Conservation (phyloP, 352 stramenopile species). For the Phytophthora brassicae region DNA sequence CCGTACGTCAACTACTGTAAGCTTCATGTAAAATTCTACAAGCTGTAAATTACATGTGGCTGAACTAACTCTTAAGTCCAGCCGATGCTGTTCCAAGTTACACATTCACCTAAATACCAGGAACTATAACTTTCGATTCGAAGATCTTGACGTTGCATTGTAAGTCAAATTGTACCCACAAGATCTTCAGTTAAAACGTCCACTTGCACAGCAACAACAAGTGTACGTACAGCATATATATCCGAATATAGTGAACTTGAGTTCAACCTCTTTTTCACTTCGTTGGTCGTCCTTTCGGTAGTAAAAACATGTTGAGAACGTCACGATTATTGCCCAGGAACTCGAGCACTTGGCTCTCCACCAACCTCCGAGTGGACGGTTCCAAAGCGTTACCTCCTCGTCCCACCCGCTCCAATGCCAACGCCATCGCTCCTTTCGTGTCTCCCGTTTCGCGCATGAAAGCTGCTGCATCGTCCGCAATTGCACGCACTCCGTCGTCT, state of each 20-base stretch:
- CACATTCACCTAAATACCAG: too few relatives aligned
- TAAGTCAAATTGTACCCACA: constrained; percentile 6
- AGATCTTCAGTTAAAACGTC: too few relatives aligned
- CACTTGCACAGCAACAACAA: too few relatives aligned
- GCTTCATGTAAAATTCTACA: too few relatives aligned
- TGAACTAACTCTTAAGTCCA: too few relatives aligned
- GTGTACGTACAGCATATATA: too few relatives aligned
- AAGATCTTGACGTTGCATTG: constrained; percentile 16
- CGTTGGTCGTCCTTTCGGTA: constrained; percentile 42
- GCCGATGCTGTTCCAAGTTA: too few relatives aligned
- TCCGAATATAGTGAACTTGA: too few relatives aligned
- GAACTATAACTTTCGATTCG: too few relatives aligned
- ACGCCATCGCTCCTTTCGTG: constrained; percentile 55
- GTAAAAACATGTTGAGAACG: constrained; percentile 80
- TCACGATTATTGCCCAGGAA: constrained; percentile 79
- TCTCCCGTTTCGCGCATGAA: constrained; percentile 72
- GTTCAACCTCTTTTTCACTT: constrained; percentile 19
- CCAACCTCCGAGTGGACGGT: constrained; percentile 70
- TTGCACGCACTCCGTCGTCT: constrained; percentile 63
- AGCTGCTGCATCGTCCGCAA: constrained; percentile 60
- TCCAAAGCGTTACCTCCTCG: constrained; percentile 55
- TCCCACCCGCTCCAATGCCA: constrained; percentile 69
- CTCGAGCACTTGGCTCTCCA: constrained; percentile 77
- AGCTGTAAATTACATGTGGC: too few relatives aligned
- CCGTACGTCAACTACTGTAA: too few relatives aligned